Conservation (phyloP, 164 flowering plant genomes). For the Cinnamomum chago region DNA sequence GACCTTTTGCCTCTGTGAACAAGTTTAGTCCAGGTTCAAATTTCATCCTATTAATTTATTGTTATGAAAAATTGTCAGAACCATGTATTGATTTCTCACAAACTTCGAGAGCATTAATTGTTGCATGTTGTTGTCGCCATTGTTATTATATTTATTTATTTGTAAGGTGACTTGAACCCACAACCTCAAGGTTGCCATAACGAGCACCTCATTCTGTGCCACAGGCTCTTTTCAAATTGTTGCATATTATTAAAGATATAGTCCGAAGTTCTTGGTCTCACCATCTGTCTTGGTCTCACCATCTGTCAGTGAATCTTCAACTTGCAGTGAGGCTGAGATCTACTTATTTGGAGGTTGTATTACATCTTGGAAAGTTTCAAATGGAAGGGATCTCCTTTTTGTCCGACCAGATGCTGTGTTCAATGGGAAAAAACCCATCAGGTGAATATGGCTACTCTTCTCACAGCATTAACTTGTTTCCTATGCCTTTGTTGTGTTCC, state of each 20-base stretch:
- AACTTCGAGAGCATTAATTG: background rate
- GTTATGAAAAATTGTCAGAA: background rate
- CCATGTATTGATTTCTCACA: background rate
- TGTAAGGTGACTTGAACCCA: too few relatives aligned
- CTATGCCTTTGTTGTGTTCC: background rate
- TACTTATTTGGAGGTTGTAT: conserved; percentile 86
- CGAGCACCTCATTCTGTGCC: background rate
- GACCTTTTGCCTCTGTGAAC: too few relatives aligned
- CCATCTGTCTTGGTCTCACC: background rate
- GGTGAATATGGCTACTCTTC: conserved; percentile 32
- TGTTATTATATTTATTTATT: background rate
- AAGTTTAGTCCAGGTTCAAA: background rate
- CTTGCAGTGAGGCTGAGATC: conserved; percentile 78
- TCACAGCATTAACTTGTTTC: background rate
- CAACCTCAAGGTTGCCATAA: background rate
- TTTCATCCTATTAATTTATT: background rate
- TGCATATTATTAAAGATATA: background rate
- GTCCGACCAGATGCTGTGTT: conserved; percentile 96
- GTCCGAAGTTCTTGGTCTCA: background rate
- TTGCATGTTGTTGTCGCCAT: background rate
- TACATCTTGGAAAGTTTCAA: conserved; percentile 86
- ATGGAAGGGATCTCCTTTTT: conserved; percentile 76
- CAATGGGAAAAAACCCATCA: conserved; percentile 90
- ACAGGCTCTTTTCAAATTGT: background rate
- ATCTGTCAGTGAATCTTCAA: background rate